A percentile compares a stretch with the other conserved stretches of the same genome.
Conservation (phyloP, 2,329 filamentous ascomycete species). For the Colletotrichum abscissum region DNA sequence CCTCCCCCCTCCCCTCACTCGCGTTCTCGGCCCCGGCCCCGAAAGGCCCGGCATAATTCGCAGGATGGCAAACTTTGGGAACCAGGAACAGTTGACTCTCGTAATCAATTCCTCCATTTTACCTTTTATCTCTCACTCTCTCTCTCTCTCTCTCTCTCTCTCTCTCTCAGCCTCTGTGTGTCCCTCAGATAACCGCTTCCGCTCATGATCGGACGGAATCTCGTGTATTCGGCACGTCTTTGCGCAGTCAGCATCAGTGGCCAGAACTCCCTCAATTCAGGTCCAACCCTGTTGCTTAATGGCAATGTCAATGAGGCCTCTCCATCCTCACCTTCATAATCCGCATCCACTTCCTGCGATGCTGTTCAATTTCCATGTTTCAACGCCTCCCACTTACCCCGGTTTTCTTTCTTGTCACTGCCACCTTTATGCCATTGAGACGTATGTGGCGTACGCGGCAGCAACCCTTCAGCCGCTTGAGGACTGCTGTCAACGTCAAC, state of each 20-base stretch:
- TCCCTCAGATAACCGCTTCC: not conserved
- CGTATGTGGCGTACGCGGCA: slow-evolving; percentile 21
- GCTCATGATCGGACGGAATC: slow-evolving; percentile 11
- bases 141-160: not conserved
- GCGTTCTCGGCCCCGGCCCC: not conserved
- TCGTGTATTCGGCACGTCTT: not conserved
- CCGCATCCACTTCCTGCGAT: not conserved
- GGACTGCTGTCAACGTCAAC: not conserved
- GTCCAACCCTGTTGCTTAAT: slow-evolving; percentile 14
- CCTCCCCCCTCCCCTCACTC: not conserved
- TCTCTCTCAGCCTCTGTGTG: not conserved
- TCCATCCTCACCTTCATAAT: not conserved
- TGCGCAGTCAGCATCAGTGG: slow-evolving; percentile 25
- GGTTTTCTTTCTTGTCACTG: not conserved
- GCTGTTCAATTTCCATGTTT: slow-evolving; percentile 8
- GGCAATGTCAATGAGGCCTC: not conserved
- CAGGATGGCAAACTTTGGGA: not conserved
- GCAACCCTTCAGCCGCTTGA: slow-evolving; percentile 3
- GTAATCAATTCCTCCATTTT: not conserved
- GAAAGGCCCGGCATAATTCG: not conserved
- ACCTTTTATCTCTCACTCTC: not conserved
- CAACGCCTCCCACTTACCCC: not conserved
- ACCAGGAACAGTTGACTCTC: slow-evolving; percentile 1
- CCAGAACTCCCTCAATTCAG: not conserved
- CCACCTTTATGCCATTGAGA: not conserved